Conservation (phyloP, 2,329 filamentous ascomycete species). For the Xylariaceae sp. region DNA sequence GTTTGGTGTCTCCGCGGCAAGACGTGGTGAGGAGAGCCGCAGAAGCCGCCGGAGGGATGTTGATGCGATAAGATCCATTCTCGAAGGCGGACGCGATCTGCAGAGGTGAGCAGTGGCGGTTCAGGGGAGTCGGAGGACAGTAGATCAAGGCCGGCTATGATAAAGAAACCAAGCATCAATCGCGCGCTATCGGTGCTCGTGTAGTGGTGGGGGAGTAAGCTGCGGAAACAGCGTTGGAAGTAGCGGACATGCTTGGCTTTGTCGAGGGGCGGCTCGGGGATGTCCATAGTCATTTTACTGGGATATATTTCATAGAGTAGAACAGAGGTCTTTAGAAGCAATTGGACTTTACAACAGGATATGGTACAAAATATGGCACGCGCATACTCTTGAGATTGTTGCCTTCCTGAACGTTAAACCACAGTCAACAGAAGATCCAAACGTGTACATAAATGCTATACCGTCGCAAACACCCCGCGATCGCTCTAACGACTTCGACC, state of each 20-base stretch:
- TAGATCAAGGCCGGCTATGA: conserved; percentile 77
- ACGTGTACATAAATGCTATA: too few species aligned
- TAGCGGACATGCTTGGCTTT: conserved; percentile 76
- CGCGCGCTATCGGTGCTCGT: conserved; percentile 87
- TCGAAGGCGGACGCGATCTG: conserved; percentile 43
- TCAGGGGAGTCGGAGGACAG: conserved; percentile 43
- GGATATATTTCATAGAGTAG: too few species aligned
- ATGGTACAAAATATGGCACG: too few species aligned
- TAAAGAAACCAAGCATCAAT: conserved; percentile 86
- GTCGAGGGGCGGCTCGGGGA: conserved; percentile 38
- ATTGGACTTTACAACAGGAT: too few species aligned
- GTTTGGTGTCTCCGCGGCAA: conserved; percentile 30
- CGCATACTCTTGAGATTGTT: too few species aligned
- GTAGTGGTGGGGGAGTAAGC: conserved; percentile 76
- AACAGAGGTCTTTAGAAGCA: too few species aligned
- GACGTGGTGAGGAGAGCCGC: conserved; percentile 71
- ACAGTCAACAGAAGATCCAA: too few species aligned
- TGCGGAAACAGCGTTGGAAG: conserved; percentile 84
- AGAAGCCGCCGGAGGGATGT: conserved; percentile 82
- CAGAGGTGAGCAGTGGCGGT: conserved; percentile 42
- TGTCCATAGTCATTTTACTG: conserved; percentile 8
- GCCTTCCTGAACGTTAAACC: too few species aligned
- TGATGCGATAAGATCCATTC: conserved; percentile 85
- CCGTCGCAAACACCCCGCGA: too few species aligned
- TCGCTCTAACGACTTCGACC: too few species aligned